A percentile compares a stretch with the other conserved stretches of the same genome.
These are phyloP conservation scores for Cardiospermum halicacabum DNA, from an alignment of 345 rosid genomes.

Conservation along the genomic window DNA sequence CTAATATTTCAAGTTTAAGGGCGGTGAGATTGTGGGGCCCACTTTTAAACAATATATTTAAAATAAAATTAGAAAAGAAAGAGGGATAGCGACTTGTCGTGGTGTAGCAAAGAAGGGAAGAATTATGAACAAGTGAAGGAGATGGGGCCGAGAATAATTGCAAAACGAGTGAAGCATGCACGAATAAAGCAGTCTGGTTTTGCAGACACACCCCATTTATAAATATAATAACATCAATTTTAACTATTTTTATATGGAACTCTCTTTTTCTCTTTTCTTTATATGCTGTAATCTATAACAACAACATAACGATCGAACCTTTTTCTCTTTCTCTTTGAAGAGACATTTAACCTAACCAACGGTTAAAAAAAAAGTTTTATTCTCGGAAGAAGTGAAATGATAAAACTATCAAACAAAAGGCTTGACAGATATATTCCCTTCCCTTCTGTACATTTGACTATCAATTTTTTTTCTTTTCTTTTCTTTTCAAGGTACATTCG, in stretches of 20 bases:
- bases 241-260: conserved; percentile 14
- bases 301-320: conserved; percentile 1
- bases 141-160: conserved; percentile 35
- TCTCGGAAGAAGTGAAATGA: conserved; percentile 27
- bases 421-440: not conserved
- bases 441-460: not conserved
- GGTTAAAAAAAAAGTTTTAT: conserved; percentile 15
- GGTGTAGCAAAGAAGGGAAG: conserved; percentile 26
- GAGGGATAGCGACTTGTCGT: conserved; percentile 30
- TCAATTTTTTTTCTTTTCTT: not conserved
- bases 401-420: too few relatives aligned
- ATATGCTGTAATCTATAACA: not conserved
- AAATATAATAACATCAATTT: conserved; percentile 20
- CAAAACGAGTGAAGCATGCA: conserved; percentile 37
- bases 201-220: conserved; percentile 12
- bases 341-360: conserved; percentile 12
- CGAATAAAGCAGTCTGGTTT: conserved; percentile 21
- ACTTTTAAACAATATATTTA: too few relatives aligned
- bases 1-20: conserved; percentile 2
- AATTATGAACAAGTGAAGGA: conserved; percentile 31
- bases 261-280: too few relatives aligned
- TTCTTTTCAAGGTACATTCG: too few relatives aligned
- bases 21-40: conserved; percentile 15
- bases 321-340: conserved; percentile 6
- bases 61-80: conserved; percentile 16